Evolutionary conservation across 2,329 filamentous ascomycete genomes (phyloP).

Genomic region (Cladophialophora exuberans): DNA sequence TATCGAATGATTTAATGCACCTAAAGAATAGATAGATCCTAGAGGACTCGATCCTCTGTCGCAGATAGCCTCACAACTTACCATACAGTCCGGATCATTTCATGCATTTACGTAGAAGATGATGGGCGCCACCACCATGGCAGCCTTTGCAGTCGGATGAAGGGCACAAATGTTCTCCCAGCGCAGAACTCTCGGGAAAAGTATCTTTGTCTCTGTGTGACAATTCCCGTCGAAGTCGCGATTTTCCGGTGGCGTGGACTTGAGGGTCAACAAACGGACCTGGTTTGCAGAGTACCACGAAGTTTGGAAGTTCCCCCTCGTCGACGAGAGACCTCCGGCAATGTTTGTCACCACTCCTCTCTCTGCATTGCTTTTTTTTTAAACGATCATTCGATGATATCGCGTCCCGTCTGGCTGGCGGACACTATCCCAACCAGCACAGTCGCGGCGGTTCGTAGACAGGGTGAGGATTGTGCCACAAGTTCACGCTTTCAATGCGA

Average conservation of each 20-base stretch:
- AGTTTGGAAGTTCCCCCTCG: neutral
- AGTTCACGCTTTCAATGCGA: neutral
- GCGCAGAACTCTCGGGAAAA: neutral
- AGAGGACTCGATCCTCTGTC: neutral
- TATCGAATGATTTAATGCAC: neutral
- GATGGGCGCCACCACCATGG: neutral
- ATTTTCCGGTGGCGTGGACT: neutral
- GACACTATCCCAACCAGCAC: neutral
- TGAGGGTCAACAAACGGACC: neutral
- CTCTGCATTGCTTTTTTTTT: neutral
- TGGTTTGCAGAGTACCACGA: neutral
- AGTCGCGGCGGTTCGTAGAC: neutral
- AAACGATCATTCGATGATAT: neutral
- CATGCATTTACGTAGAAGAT: neutral
- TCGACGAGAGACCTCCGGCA: neutral
- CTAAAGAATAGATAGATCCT: slow-evolving; percentile 1
- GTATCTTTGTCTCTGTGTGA: neutral
- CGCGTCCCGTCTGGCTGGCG: neutral
- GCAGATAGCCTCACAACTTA: neutral
- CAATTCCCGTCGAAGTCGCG: neutral
- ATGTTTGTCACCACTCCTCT: neutral
- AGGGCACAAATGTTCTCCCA: neutral
- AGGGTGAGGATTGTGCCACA: neutral
- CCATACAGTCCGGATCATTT: neutral
- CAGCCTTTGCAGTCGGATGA: neutral